phyloP scores from a whole-genome alignment of 805 yeast species.

The Suhomyces tanzawaensis region DNA sequence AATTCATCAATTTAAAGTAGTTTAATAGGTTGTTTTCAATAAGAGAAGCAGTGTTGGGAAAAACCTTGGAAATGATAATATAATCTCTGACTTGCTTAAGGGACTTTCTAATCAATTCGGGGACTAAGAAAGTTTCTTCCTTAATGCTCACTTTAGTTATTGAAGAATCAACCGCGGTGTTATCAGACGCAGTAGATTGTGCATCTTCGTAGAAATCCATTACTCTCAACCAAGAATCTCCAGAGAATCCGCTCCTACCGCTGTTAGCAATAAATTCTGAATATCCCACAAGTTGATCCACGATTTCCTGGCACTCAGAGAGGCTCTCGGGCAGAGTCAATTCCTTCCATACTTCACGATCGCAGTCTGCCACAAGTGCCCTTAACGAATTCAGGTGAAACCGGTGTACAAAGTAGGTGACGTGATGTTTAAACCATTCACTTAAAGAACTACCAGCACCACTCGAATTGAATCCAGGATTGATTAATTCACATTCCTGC shows the following conservation, averaged over 20 bases:
- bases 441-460: conserved; percentile 55
- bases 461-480: conserved; percentile 60
- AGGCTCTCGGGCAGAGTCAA: conserved; percentile 48
- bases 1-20: conserved; percentile 45
- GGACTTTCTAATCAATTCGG: conserved; percentile 23
- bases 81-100: conserved; percentile 45
- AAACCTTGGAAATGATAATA: conserved; percentile 52
- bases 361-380: conserved; percentile 48
- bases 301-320: conserved; percentile 18
- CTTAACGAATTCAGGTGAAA: conserved; percentile 53
- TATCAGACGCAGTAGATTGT: background rate
- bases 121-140: conserved; percentile 27
- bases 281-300: conserved; percentile 26
- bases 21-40: conserved; percentile 49
- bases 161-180: background rate
- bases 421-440: conserved; percentile 65
- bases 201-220: conserved; percentile 22
- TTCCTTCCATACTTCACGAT: conserved; percentile 79
- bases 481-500: conserved; percentile 78
- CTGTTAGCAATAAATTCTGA: conserved; percentile 21
- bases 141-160: conserved; percentile 14
- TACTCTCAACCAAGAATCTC: conserved; percentile 25
- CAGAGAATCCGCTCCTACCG: conserved; percentile 22
- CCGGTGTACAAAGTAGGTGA: conserved; percentile 54
- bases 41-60: conserved; percentile 44